Evolutionary conservation across 345 rosid genomes (phyloP), one percentile per base, ranked within the genome.

Genomic region (Cardamine occulta): DNA sequence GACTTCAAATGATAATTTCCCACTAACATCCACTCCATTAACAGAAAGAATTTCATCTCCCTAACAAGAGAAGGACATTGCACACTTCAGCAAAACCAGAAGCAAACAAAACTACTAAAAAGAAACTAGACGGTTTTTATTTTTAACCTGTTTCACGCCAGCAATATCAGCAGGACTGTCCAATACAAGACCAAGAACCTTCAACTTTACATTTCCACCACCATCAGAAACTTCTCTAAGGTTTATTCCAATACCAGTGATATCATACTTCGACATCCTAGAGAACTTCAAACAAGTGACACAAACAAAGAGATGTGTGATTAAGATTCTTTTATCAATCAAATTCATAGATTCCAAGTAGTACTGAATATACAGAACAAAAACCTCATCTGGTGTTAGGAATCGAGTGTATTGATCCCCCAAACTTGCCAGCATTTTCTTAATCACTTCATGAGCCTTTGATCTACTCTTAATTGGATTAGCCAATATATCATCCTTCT

Each of bases 211-310:
- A 63, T 34, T 79, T 66, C 95, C 97, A 82, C 62, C 86, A 52
- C 75, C 84, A 52, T 86, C 91, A n/a, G 89, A 87, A 82, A 89
- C 81, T 80, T 94, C 98, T 89, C 93, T 84, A 74, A 94, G 87
- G 90, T 94, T 91, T 62, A 94, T 79, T 64, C 98, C 98, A 73
- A 94, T 84, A 74, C 98, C 98, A 31, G 87, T 84, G 73, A 94
- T 86, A 80, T 94, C 97, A 82, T 91, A 94, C 81, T 95, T 87
- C 10, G 90, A 96, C 97, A 94, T 91, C 91, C 86, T 94, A 74
- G 98, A 86, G 77, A 93, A 93, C 98, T 93, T 88, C 75, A 76
- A 74, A 75, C 76, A 66, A 66, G 49, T 49, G 24, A 80, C 67
- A 82, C 29, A 79, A 64, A 69, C 68, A 12, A 55, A 76, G 49